phyloP scores from a whole-genome alignment of 345 rosid species.

The Heritiera fomes region DNA sequence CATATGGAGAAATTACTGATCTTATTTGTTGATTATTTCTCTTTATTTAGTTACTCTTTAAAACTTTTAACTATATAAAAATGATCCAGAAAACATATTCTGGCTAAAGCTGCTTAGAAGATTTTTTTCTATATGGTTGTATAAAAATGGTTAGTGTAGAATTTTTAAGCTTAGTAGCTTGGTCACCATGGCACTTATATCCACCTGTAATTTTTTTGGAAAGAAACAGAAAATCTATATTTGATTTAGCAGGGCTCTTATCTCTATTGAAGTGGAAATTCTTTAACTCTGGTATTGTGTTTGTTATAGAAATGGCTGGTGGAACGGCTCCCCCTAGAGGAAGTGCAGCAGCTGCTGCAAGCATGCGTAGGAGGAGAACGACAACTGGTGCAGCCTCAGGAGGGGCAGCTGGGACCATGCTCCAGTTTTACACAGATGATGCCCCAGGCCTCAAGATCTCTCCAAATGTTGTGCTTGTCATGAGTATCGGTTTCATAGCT shows the following conservation, averaged over 20 bases:
- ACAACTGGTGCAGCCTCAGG: slow-evolving; percentile 14
- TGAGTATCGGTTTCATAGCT: slow-evolving; percentile 24
- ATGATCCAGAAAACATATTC: not conserved
- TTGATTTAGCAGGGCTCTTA: not conserved
- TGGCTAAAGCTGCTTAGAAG: not conserved
- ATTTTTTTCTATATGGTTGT: not conserved
- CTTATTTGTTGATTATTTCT: not conserved
- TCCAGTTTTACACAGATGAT: slow-evolving; percentile 23
- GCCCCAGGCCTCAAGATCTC: slow-evolving; percentile 26
- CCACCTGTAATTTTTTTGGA: not conserved
- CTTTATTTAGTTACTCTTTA: not conserved
- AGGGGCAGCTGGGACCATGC: slow-evolving; percentile 21
- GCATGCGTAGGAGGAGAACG: slow-evolving; percentile 13
- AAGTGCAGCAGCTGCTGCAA: slow-evolving; percentile 22
- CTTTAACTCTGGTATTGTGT: not conserved
- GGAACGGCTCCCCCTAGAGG: slow-evolving; percentile 22
- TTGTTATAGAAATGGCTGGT: slow-evolving; percentile 19
- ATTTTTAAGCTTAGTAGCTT: not conserved
- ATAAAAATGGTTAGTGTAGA: not conserved
- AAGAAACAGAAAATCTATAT: not conserved
- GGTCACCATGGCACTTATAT: not conserved
- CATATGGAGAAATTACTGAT: not conserved
- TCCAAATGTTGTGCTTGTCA: slow-evolving; percentile 22
- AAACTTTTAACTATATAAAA: not conserved
- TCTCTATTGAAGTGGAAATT: not conserved